Percentiles rank a stretch among this genome's conserved stretches.
phyloP scores from a whole-genome alignment of 1,139 yeast species.

The Trichomonascaceae sp. region DNA sequence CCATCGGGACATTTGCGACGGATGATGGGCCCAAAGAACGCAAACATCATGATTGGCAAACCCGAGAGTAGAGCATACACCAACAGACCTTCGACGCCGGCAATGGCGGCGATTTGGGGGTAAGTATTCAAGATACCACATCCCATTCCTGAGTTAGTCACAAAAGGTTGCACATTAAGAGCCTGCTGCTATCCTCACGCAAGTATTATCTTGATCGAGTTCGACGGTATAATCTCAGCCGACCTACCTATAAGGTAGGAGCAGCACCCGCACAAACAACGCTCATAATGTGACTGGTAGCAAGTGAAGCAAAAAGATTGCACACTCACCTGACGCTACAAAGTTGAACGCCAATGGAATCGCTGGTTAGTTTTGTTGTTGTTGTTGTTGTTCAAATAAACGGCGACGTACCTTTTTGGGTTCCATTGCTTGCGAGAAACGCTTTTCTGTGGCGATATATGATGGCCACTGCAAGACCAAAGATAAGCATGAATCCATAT shows the following conservation, averaged over 20 bases:
- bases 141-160: conserved; percentile 51
- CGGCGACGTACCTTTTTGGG: conserved; percentile 42
- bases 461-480: conserved; percentile 25
- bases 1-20: conserved; percentile 78
- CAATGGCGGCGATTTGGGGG: conserved; percentile 70
- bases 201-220: conserved; percentile 85
- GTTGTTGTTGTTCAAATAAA: not conserved
- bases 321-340: conserved; percentile 72
- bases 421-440: conserved; percentile 65
- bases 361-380: conserved; percentile 11
- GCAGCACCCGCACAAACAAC: conserved; percentile 38
- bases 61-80: conserved; percentile 78
- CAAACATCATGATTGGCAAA: conserved; percentile 71
- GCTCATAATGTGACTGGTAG: conserved; percentile 6
- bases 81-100: conserved; percentile 79
- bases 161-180: conserved; percentile 8
- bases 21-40: conserved; percentile 69
- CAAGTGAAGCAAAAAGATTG: conserved; percentile 4
- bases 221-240: conserved; percentile 70
- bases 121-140: conserved; percentile 81
- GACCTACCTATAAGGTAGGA: conserved; percentile 3
- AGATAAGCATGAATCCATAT: conserved; percentile 47
- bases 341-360: conserved; percentile 75
- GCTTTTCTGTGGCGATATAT: conserved; percentile 27
- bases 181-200: conserved; percentile 67